phyloP scores from a whole-genome alignment of 2,329 filamentous ascomycete genomes.

The Epichloe sylvatica region DNA sequence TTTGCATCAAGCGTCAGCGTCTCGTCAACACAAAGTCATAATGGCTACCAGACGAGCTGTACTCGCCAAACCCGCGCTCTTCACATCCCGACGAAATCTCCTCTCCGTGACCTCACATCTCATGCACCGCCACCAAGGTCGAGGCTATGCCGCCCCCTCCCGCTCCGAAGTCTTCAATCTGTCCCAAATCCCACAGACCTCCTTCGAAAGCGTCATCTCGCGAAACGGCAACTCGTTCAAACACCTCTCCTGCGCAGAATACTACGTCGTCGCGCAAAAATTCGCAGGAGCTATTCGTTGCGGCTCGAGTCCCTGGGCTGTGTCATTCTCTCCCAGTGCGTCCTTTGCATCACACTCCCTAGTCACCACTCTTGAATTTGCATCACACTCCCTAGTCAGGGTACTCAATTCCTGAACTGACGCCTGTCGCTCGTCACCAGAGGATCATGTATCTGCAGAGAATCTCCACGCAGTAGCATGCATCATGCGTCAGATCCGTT shows the following conservation, averaged over 20 bases:
- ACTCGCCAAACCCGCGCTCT: not conserved
- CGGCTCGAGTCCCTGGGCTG: conserved; percentile 10
- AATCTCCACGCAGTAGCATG: conserved; percentile 17
- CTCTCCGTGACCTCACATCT: not conserved
- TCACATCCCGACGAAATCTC: not conserved
- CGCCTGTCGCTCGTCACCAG: conserved; percentile 3
- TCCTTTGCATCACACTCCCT: not conserved
- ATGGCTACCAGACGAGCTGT: not conserved
- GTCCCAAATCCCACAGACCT: conserved; percentile 10
- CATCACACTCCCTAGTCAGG: not conserved
- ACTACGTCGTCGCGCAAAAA: conserved; percentile 11
- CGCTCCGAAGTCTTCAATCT: conserved; percentile 10
- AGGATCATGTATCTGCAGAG: conserved; percentile 9
- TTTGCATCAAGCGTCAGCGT: not conserved
- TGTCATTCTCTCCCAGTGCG: conserved; percentile 13
- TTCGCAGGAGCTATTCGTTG: conserved; percentile 12
- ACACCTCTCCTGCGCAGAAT: conserved; percentile 11
- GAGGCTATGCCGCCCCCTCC: conserved; percentile 4
- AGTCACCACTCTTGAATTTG: not conserved
- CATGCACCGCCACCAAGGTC: not conserved
- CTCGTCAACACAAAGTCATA: not conserved
- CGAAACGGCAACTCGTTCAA: conserved; percentile 8
- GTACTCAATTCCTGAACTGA: not conserved
- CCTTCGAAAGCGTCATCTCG: conserved; percentile 11
- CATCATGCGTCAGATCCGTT: conserved; percentile 11